These are phyloP conservation scores for Iris macrosiphon DNA, from an alignment of 106 monocot species.

Conservation along the genomic window DNA sequence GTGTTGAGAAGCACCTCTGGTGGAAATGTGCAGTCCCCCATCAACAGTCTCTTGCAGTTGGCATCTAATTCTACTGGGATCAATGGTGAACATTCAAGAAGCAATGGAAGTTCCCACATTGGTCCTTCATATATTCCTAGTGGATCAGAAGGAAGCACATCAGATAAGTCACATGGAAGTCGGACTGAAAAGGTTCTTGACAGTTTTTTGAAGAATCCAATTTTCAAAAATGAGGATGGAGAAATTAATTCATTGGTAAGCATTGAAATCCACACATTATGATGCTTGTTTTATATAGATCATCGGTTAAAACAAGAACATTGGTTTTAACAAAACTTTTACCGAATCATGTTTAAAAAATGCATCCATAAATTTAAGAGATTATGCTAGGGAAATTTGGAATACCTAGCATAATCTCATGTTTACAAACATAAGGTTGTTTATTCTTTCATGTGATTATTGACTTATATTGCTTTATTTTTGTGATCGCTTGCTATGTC, in stretches of 20 bases:
- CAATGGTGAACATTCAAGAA: conserved; percentile 8
- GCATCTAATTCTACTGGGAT: conserved; percentile 15
- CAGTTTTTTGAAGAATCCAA: conserved; percentile 51
- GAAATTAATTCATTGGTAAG: conserved; percentile 31
- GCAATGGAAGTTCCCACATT: not conserved
- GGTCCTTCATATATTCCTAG: not conserved
- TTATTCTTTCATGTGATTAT: too few relatives aligned
- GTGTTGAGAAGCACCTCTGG: conserved; percentile 7
- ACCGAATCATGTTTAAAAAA: too few relatives aligned
- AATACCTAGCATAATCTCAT: too few relatives aligned
- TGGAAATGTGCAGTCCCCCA: conserved; percentile 10
- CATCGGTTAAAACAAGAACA: too few relatives aligned
- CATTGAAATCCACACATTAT: not conserved
- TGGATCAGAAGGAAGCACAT: conserved; percentile 5
- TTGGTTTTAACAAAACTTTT: too few relatives aligned
- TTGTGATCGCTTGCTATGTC: too few relatives aligned
- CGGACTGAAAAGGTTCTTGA: conserved; percentile 50
- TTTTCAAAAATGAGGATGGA: conserved; percentile 25
- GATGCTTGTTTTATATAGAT: too few relatives aligned
- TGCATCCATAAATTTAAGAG: too few relatives aligned
- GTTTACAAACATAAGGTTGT: too few relatives aligned
- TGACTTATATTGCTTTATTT: too few relatives aligned
- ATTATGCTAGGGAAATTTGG: too few relatives aligned
- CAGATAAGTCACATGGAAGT: conserved; percentile 17
- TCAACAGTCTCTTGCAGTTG: conserved; percentile 5